phyloP scores from a whole-genome alignment of 2,329 filamentous ascomycete genomes.

The Rosellinia necatrix region DNA sequence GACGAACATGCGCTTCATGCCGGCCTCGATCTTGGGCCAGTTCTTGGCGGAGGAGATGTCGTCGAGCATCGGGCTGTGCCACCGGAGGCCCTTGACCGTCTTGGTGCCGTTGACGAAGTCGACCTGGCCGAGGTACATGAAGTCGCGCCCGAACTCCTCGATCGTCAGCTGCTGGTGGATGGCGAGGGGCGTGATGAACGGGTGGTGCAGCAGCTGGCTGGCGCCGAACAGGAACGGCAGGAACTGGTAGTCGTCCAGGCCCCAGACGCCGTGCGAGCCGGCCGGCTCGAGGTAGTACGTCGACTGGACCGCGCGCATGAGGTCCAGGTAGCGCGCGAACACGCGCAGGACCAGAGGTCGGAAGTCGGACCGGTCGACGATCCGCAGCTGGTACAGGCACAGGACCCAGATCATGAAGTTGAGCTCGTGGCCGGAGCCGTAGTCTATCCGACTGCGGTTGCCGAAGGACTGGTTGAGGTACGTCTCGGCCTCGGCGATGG shows the following conservation, averaged over 20 bases:
- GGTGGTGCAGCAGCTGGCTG: slow-evolving; percentile 84
- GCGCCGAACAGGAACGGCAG: slow-evolving; percentile 94
- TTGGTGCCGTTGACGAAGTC: slow-evolving; percentile 95
- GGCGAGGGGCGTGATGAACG: slow-evolving; percentile 73
- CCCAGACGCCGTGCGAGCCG: slow-evolving; percentile 97
- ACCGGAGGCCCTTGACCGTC: slow-evolving; percentile 89
- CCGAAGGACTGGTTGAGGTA: slow-evolving; percentile 87
- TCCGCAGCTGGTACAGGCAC: slow-evolving; percentile 80
- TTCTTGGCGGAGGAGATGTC: slow-evolving; percentile 90
- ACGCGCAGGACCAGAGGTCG: slow-evolving; percentile 74
- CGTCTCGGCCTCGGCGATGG: slow-evolving; percentile 72
- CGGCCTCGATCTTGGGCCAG: slow-evolving; percentile 90
- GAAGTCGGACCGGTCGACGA: slow-evolving; percentile 70
- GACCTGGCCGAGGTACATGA: slow-evolving; percentile 90
- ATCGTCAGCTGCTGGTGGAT: slow-evolving; percentile 89
- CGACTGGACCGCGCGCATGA: slow-evolving; percentile 88
- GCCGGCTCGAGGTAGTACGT: slow-evolving; percentile 97
- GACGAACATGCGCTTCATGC: slow-evolving; percentile 97
- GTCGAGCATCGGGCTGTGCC: slow-evolving; percentile 98
- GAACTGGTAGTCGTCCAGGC: slow-evolving; percentile 96
- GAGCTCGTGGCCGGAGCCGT: slow-evolving; percentile 94
- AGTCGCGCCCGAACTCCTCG: slow-evolving; percentile 84
- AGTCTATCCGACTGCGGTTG: slow-evolving; percentile 86
- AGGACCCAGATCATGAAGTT: slow-evolving; percentile 97
- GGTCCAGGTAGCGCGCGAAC: slow-evolving; percentile 78